A percentile compares a stretch with the other conserved stretches of the same genome.
These are phyloP conservation scores for Colletotrichum sp. DNA, from an alignment of 2,329 filamentous ascomycete species.

Conservation along the genomic window DNA sequence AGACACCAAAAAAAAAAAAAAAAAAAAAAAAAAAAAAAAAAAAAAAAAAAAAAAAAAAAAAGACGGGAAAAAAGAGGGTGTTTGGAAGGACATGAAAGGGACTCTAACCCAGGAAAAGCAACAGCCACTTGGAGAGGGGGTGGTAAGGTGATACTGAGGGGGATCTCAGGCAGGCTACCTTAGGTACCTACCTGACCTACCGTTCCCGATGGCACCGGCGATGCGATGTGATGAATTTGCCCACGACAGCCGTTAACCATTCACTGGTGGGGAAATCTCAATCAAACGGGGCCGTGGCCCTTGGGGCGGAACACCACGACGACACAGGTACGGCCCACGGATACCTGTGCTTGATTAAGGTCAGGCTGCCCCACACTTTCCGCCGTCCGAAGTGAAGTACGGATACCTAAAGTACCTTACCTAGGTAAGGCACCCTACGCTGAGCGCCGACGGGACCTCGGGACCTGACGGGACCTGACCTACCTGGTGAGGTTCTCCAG, in stretches of 20 bases:
- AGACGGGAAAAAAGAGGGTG: neutral
- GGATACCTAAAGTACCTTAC: too few species aligned
- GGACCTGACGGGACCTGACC: neutral
- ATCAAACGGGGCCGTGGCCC: neutral
- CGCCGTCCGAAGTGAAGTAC: neutral
- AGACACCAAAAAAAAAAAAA: too few species aligned
- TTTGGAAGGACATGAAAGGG: neutral
- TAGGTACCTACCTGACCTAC: neutral
- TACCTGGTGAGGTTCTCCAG: neutral
- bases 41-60: neutral
- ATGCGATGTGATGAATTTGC: neutral
- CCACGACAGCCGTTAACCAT: conserved; percentile 12
- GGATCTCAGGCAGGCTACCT: neutral
- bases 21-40: neutral
- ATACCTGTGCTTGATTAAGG: neutral
- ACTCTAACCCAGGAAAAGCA: neutral
- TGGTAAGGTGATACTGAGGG: neutral
- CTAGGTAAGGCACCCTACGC: too few species aligned
- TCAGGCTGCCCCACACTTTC: neutral
- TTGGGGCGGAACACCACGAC: neutral
- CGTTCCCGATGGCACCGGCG: neutral
- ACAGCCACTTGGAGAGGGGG: neutral
- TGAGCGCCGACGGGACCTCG: neutral
- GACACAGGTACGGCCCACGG: too few species aligned
- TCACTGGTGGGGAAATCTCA: conserved; percentile 20